Evolutionary conservation across 441 rosid species (phyloP), one percentile per base, ranked within the genome.

Genomic region (Pelargonium hybrid): DNA sequence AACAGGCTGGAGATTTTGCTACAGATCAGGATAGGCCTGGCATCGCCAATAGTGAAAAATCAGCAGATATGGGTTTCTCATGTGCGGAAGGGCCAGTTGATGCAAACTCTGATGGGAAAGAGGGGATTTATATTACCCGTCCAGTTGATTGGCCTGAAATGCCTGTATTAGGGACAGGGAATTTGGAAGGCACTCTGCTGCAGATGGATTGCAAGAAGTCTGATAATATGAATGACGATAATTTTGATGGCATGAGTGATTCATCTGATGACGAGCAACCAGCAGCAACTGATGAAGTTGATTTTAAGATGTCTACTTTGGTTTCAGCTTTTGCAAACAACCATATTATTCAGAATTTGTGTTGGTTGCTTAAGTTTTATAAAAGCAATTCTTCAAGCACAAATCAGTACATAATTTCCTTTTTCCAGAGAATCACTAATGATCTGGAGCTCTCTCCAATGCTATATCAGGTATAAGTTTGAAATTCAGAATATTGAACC

Each of bases 331-430:
- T 95, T 76, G 97, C 90, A 73, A 92, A 84, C 85, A 82, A 82
- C 79, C 80, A 82, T 86, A 81, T 95, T 76, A 89, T 95, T 73
- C 87, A 83, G 79, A 92, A 92, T 73, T 74, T 95, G 71, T 95
- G 98, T 83, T 95, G 99, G 99, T 74, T 95, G 82, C 90, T 92
- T 26, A 83, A 79, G 78, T 92, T 92, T 76, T 95, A 95, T 80
- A 87, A 85, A 84, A 88, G 81, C 80, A 92, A 92, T 83, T 78
- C 92, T 56, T 65, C 70, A 56, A 80, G 76, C 74, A 89, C 90
- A 34, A 92, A 92, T 79, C 85, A 76, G 80, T 84, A 85, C 77
- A 74, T 90, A 56, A 62, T 92, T 75, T 74, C 85, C 78, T 85
- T 90, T 75, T 75, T 95, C 80, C 83, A 77, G 81, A 87, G 86